phyloP scores from a whole-genome alignment of 805 yeast species.

The Monosporozyma servazzii region DNA sequence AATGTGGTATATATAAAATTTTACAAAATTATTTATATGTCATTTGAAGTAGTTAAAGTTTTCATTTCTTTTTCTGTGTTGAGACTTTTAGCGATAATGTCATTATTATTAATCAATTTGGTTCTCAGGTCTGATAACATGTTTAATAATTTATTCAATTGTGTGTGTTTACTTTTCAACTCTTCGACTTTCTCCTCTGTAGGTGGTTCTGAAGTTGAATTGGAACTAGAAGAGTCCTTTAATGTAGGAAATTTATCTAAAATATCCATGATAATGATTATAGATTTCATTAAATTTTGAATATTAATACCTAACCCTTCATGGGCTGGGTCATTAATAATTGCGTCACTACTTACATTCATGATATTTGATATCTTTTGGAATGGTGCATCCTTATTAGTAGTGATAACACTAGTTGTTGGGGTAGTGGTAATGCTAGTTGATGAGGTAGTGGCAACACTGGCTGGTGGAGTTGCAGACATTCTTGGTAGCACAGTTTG shows the following conservation, averaged over 20 bases:
- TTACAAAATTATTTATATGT: background rate
- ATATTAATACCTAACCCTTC: background rate
- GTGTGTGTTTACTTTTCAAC: background rate
- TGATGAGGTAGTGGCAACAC: background rate
- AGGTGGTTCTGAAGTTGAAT: background rate
- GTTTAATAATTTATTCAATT: background rate
- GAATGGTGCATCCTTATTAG: background rate
- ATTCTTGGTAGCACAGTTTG: background rate
- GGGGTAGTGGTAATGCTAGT: no score
- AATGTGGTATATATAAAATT: background rate
- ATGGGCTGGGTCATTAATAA: background rate
- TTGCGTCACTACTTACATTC: background rate
- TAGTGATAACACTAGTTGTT: background rate
- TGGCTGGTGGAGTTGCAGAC: background rate
- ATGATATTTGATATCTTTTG: background rate
- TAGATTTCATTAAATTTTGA: constrained; percentile 1
- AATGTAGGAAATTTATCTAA: background rate
- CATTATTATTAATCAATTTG: background rate
- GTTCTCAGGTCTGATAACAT: background rate
- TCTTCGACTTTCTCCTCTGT: background rate
- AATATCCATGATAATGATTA: constrained; percentile 2
- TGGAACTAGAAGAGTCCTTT: background rate
- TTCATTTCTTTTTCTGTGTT: background rate
- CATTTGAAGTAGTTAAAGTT: background rate
- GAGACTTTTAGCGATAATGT: background rate